Evolutionary conservation across 306 rosid species (phyloP), one percentile per base, ranked within the genome.

Genomic region (Cucumis cinereus): DNA sequence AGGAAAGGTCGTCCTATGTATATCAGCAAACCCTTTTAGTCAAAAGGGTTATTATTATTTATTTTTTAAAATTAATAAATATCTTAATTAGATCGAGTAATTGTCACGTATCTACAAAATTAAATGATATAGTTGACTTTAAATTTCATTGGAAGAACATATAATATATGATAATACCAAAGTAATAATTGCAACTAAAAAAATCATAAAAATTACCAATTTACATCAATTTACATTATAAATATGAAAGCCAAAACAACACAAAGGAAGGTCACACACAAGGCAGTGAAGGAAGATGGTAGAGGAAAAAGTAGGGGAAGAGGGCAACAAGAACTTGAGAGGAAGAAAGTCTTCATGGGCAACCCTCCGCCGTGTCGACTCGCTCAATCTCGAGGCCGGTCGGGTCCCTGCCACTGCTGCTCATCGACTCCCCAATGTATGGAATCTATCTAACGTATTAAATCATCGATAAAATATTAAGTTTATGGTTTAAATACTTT

Each of bases 321-420:
- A 64, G 26, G 20, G 7, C 52, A 67, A 11, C 35, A 67, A 41
- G 52, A 71, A 57, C 15, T 56, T 83, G 80, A 77, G 58, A 19
- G 85, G 79, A 23, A 57, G 89, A 23, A 83, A 81, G 79, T 16
- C 79, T 0, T 89, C 98, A 55, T 90, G 94, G 98, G 86, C 93
- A 3, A 87, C 83, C 77, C 88, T 90, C 17, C 81, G 87, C 8
- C 98, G 92, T 0, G 82, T 92, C 1, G 96, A 92, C 77, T 92
- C 98, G 1, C 88, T 92, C 77, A 90, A 86, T 49, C 43, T 92
- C n/a, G 98, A 92, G 81, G 98, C 98, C 0, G 98, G 96, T 75
- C 83, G 91, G 78, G 85, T 90, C 84, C 68, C 96, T 10, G 50
- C 17, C 45, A 8, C 1, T 10, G 64, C 60, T 9, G 12, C 5